Conservation (phyloP, 345 rosid genomes). For the Arabidopsis thaliana region DNA sequence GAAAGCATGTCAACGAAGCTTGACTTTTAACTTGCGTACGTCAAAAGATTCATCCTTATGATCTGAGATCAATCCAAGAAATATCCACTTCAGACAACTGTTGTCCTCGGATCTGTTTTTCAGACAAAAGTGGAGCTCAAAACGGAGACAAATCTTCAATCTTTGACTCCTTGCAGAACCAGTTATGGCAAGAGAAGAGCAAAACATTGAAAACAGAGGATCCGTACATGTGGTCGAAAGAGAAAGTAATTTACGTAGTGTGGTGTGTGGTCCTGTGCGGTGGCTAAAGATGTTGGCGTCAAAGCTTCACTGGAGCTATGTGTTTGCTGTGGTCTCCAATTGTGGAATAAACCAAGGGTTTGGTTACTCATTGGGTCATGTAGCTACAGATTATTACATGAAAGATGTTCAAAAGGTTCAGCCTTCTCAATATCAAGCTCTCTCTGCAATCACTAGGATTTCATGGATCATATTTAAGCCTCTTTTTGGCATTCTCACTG, state of each 20-base stretch:
- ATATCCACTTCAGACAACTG: conserved; percentile 14
- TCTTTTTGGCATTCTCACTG: conserved; percentile 92
- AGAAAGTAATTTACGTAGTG: conserved; percentile 39
- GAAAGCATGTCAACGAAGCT: conserved; percentile 40
- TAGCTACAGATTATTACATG: conserved; percentile 91
- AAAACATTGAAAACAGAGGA: conserved; percentile 47
- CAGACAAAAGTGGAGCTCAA: conserved; percentile 34
- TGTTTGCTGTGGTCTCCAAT: conserved; percentile 70
- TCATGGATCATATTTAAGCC: conserved; percentile 98
- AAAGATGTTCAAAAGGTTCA: conserved; percentile 97
- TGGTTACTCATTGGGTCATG: conserved; percentile 81
- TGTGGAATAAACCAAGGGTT: conserved; percentile 91
- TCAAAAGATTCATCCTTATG: conserved; percentile 11
- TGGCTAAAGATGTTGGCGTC: conserved; percentile 83
- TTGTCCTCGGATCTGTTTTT: conserved; percentile 41
- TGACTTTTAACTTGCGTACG: conserved; percentile 9
- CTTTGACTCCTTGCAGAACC: background rate
- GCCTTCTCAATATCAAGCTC: conserved; percentile 87
- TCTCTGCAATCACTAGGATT: conserved; percentile 64
- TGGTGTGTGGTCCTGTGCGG: conserved; percentile 57
- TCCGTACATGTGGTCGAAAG: conserved; percentile 46
- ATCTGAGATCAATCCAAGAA: conserved; percentile 17
- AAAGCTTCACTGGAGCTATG: conserved; percentile 95
- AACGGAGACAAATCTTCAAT: conserved; percentile 15
- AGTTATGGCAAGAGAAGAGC: conserved; percentile 56